Base-by-base conservation (phyloP, 495 filamentous ascomycete genomes). In the Xylaria grammica region DNA sequence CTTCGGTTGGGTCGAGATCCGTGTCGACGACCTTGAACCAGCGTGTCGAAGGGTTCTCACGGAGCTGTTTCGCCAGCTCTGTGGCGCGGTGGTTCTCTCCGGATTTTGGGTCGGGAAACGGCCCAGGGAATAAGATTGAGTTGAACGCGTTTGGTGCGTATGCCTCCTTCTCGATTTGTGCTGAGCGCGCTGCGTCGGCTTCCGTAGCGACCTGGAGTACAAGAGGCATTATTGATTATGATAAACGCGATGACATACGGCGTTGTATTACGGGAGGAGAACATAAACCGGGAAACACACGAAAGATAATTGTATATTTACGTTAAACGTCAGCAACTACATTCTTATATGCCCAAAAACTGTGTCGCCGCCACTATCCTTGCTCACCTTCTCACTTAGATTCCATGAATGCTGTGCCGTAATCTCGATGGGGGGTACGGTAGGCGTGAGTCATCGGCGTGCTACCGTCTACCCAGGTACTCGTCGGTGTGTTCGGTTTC, bases 11-110 rank as follows among this genome's bases (percentile, higher is more conserved):
- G 11, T 67, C 68, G 27, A 76, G 34, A 34, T 72, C 70, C 19
- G 70, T 67, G 38, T 74, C 72, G 40, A 75, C 51, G 6, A 78
- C 71, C 60, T 77, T 78, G 24, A 72, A 19, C 69, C 75, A 78
- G 27, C 68, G 68, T 8, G 61, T 46, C 44, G 74, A 67, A 0
- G 68, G 46, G 56, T 74, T 70, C 26, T 52, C 46, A 46, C 60
- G 46, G 2, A 72, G 42, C 11, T 57, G 57, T 5, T 52, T 59
- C 1, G 59, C 24, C 22, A 77, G 42, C 24, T 70, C 68, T 1
- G 65, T 66, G 7, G 73, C 65, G 46, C 69, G 67, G 10, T 19
- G 3, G 38, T 63, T 67, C 11, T 73, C 42, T 13, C 51, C 56
- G n/a, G 68, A 34, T 6, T 60, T 56, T 7, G 68, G 50, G 17